phyloP scores from a whole-genome alignment of 352 stramenopile species.

The Phytophthora tubulina region DNA sequence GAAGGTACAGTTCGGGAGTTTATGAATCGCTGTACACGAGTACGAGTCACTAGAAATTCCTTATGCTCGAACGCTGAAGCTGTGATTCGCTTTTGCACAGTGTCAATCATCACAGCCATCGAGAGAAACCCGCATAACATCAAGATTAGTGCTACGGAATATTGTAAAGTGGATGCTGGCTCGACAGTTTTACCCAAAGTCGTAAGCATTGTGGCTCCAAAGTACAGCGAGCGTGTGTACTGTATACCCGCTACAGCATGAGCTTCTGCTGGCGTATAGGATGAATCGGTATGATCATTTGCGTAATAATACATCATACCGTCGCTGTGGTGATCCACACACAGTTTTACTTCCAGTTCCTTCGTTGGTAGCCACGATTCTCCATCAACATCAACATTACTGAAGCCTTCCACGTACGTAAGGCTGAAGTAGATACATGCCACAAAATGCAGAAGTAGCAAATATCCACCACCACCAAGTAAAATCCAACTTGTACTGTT shows the following conservation, averaged over 20 bases:
- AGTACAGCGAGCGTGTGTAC: slow-evolving; percentile 56
- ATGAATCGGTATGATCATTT: slow-evolving; percentile 3
- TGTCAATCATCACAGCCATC: slow-evolving; percentile 49
- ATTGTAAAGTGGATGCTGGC: slow-evolving; percentile 44
- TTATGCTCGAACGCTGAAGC: slow-evolving; percentile 66
- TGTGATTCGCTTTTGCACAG: slow-evolving; percentile 60
- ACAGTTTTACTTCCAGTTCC: slow-evolving; percentile 24
- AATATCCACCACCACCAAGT: slow-evolving; percentile 11
- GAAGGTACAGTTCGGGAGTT: slow-evolving; percentile 52
- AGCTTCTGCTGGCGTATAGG: slow-evolving; percentile 13
- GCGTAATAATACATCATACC: slow-evolving; percentile 16
- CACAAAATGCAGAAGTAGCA: slow-evolving; percentile 43
- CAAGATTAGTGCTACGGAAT: slow-evolving; percentile 43
- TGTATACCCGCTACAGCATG: slow-evolving; percentile 30
- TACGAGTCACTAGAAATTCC: slow-evolving; percentile 63
- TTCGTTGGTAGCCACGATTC: slow-evolving; percentile 38
- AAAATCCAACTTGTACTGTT: slow-evolving; percentile 21
- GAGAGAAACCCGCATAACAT: slow-evolving; percentile 61
- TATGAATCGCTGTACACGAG: slow-evolving; percentile 65
- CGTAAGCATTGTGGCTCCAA: slow-evolving; percentile 56
- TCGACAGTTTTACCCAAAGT: slow-evolving; percentile 54
- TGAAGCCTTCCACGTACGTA: slow-evolving; percentile 50
- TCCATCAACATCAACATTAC: background rate
- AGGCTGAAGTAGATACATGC: slow-evolving; percentile 47
- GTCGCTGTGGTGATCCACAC: background rate